Evolutionary conservation across 345 rosid species (phyloP), one percentile per base, ranked within the genome.

Genomic region (Hibiscus trionum): DNA sequence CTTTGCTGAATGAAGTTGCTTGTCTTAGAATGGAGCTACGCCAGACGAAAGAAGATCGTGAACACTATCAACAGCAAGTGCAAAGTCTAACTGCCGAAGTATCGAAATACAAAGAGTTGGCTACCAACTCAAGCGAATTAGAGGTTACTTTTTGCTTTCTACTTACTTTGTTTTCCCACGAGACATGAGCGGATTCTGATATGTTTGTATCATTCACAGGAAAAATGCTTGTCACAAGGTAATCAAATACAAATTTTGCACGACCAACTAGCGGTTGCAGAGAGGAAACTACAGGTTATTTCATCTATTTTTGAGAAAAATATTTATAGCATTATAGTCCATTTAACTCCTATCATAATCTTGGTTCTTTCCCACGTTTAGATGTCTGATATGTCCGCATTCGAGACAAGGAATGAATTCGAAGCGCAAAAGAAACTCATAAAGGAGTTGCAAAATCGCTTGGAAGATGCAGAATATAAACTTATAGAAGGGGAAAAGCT

Each of bases 401-500:
- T 86, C 79, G 96, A 90, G 89, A 88, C 86, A 70, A 87, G 84
- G 76, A 75, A 82, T 35, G 99, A 88, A 75, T 90, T 82, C 77
- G 90, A 88, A 77, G 90, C 77, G 46, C 97, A 90, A 80, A 90
- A 82, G 78, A 79, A 84, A 73, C 88, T 91, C 65, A 82, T 90
- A 24, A 72, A 73, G 19, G 92, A 90, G 69, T 82, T 95, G 72
- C 90, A 82, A 75, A 81, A 66, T 66, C 89, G 84, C 33, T 66
- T 95, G 67, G 93, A 87, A 72, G 97, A 92, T 78, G 93, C 97
- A 47, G 99, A 95, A 77, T 81, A 76, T 77, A 95, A 95, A 81
- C 87, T 91, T 55, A 75, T 89, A 19, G 99, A 92, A 82, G 99
- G 99, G 70, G 99, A 95, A 81, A 92, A 79, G 61, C 84, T 95